Percentiles rank a stretch among this genome's conserved stretches.
Conservation (phyloP, 2,329 filamentous ascomycete species). For the Pyrenophora graminea region DNA sequence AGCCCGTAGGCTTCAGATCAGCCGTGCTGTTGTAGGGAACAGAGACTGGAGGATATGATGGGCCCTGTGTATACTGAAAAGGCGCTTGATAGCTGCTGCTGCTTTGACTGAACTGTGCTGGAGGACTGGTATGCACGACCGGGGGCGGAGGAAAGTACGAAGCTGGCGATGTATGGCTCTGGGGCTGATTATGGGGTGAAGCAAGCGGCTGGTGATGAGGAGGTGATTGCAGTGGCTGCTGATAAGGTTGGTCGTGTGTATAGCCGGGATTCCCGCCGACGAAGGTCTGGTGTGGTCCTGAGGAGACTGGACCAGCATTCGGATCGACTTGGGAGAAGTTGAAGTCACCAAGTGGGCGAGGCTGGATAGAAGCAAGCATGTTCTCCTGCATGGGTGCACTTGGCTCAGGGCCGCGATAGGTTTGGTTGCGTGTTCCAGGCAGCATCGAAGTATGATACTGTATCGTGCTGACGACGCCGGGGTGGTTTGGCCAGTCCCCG, state of each 20-base stretch:
- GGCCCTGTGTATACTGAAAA: conserved; percentile 30
- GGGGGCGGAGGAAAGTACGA: conserved; percentile 42
- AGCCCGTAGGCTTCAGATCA: conserved; percentile 24
- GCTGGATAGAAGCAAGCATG: conserved; percentile 33
- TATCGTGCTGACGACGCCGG: conserved; percentile 43
- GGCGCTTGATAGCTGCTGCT: conserved; percentile 20
- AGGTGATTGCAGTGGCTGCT: conserved; percentile 38
- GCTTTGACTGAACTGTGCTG: conserved; percentile 27
- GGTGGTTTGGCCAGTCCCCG: conserved; percentile 53
- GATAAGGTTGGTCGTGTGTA: conserved; percentile 32
- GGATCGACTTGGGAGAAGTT: conserved; percentile 32
- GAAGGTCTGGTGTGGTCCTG: conserved; percentile 21
- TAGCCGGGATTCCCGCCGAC: conserved; percentile 24
- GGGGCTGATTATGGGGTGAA: conserved; percentile 32
- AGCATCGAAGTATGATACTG: conserved; percentile 47
- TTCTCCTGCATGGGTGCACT: conserved; percentile 24
- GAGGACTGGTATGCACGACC: conserved; percentile 31
- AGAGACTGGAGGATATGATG: conserved; percentile 32
- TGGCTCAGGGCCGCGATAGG: conserved; percentile 21
- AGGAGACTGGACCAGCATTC: conserved; percentile 11
- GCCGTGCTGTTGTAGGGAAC: conserved; percentile 30
- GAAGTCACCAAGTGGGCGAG: conserved; percentile 33
- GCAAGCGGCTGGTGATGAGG: conserved; percentile 38
- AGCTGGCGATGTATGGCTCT: conserved; percentile 32
- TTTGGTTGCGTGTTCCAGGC: conserved; percentile 36